Conservation (phyloP, 108 stramenopile species). For the Nitzschia sp. region DNA sequence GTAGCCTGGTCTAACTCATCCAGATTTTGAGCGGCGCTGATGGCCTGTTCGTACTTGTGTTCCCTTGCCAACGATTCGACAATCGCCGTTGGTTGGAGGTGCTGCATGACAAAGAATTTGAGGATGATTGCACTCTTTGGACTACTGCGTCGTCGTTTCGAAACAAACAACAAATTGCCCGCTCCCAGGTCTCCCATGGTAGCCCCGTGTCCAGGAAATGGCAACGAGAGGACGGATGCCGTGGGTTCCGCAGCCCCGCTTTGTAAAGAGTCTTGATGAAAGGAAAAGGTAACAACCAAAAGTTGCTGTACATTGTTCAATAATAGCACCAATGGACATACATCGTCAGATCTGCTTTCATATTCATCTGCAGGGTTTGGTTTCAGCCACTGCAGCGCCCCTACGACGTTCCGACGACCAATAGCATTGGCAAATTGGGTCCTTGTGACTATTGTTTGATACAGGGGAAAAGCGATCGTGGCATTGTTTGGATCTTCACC, state of each 20-base stretch:
- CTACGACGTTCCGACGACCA: slow-evolving; percentile 1
- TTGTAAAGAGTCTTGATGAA: background rate
- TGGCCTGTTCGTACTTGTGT: slow-evolving; percentile 20
- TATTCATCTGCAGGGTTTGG: background rate
- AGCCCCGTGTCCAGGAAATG: slow-evolving; percentile 26
- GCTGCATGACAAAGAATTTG: slow-evolving; percentile 24
- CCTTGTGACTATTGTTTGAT: background rate
- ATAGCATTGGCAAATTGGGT: slow-evolving; percentile 14
- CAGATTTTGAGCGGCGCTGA: slow-evolving; percentile 20
- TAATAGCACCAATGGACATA: slow-evolving; percentile 15
- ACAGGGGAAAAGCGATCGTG: slow-evolving; percentile 17
- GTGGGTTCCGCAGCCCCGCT: background rate
- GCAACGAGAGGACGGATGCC: slow-evolving; percentile 13
- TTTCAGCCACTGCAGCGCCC: slow-evolving; percentile 20
- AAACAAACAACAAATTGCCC: slow-evolving; percentile 23
- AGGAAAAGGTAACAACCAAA: slow-evolving; percentile 8
- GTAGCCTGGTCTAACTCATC: slow-evolving; percentile 25
- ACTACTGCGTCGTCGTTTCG: background rate
- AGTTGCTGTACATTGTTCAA: slow-evolving; percentile 5
- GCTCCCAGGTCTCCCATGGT: slow-evolving; percentile 11
- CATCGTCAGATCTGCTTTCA: background rate
- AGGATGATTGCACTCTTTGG: background rate
- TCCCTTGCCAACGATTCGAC: slow-evolving; percentile 27
- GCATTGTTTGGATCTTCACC: background rate
- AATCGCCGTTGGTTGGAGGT: slow-evolving; percentile 27